Evolutionary conservation across 1,139 yeast genomes (phyloP).

Genomic region (Suzukiozyma palmioleophila): DNA sequence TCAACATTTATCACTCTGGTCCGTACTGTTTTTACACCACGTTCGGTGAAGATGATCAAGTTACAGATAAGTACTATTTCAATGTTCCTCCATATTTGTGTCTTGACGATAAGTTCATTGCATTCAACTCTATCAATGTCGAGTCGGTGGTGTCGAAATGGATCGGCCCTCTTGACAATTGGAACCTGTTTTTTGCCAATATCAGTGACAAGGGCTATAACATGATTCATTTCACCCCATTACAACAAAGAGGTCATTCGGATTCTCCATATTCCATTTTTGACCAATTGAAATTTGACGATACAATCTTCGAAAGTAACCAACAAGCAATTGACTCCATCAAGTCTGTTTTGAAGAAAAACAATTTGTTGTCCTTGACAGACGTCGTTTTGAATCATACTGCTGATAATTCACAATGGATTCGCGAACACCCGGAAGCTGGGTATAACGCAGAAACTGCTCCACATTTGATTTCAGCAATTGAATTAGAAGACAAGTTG

Average conservation of each 20-base stretch:
- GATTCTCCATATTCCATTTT: slow-evolving; percentile 89
- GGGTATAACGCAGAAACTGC: slow-evolving; percentile 87
- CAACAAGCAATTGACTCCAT: slow-evolving; percentile 26
- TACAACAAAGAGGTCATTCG: slow-evolving; percentile 83
- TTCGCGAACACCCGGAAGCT: slow-evolving; percentile 79
- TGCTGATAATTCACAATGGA: slow-evolving; percentile 85
- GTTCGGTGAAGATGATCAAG: slow-evolving; percentile 22
- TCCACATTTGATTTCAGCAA: slow-evolving; percentile 81
- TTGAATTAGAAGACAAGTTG: slow-evolving; percentile 71
- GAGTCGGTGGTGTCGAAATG: slow-evolving; percentile 89
- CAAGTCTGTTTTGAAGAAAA: slow-evolving; percentile 44
- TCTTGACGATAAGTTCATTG: slow-evolving; percentile 52
- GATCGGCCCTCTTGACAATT: slow-evolving; percentile 64
- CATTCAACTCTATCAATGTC: slow-evolving; percentile 76
- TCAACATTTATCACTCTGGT: slow-evolving; percentile 72
- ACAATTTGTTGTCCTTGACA: slow-evolving; percentile 70
- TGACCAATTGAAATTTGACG: slow-evolving; percentile 80
- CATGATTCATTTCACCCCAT: slow-evolving; percentile 93
- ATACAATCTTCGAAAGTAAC: slow-evolving; percentile 48
- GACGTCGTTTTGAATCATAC: slow-evolving; percentile 96
- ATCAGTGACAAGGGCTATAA: slow-evolving; percentile 78
- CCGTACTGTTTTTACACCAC: slow-evolving; percentile 66
- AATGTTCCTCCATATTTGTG: slow-evolving; percentile 76
- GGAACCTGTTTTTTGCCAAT: slow-evolving; percentile 63
- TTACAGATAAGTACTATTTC: slow-evolving; percentile 62